Base-by-base conservation (phyloP, 2,329 filamentous ascomycete genomes). In the Xylariales sp. region DNA sequence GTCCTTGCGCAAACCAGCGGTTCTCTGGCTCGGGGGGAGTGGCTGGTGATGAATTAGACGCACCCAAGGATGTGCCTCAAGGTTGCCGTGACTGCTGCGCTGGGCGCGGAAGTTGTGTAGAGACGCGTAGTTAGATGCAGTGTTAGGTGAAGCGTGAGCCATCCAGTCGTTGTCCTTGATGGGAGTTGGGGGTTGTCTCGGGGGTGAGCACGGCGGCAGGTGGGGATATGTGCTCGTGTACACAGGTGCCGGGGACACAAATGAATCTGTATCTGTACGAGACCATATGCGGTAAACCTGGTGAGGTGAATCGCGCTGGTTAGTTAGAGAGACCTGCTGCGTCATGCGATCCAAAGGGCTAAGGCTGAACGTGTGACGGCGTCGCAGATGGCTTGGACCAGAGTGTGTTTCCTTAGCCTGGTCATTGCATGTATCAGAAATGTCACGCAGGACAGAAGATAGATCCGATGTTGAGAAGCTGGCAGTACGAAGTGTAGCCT, bases 341-440 rank as follows among this genome's bases (percentile, higher is more conserved):
- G 4, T 31, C 8, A 25, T 5, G 20, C 23, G 12, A 30, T 33
- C n/a, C 11, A 58, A 27, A 41, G 63, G 61, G 39, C 59, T 54
- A 4, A 59, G 37, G 40, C 55, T 60, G 43, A 62, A 61, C n/a
- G 60, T 60, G 5, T 48, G 43, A 33, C 54, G 56, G 11, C 54
- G 52, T 14, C 55, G 54, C 8, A 57, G 53, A 23, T 33, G 40
- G 29, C 7, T 37, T 21, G 15, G n/a, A 28, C 32, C 25, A 18
- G 10, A n/a, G 11, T 33, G 19, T 16, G 29, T 37, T 16, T 29
- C 27, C 8, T 18, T 30, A 21, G 12, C 14, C 6, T 15, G 18
- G 12, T 13, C 18, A 8, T 12, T 12, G 31, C 14, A 11, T 10
- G 16, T 15, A 27, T 37, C 30, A 11, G 21, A 13, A 5, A 15